Percentiles rank a stretch among this genome's conserved stretches.
Conservation (phyloP, 2,329 filamentous ascomycete genomes). For the Hymenotorrendiella dingleyae region DNA sequence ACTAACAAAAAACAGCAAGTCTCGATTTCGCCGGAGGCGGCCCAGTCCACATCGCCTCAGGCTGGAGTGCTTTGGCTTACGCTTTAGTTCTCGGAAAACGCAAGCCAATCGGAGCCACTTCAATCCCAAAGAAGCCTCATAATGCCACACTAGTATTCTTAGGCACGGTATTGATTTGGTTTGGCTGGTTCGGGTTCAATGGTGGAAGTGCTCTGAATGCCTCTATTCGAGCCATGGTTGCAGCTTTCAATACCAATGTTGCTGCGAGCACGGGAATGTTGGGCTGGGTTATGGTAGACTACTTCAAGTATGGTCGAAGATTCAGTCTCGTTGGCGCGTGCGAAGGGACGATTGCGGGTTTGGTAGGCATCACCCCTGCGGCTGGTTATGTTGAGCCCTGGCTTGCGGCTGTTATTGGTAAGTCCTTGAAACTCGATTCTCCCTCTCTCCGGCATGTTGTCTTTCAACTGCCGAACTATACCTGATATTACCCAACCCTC, state of each 20-base stretch:
- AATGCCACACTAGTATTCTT: constrained; percentile 59
- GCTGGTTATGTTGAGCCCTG: constrained; percentile 50
- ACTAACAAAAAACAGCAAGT: constrained; percentile 37
- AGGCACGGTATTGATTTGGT: constrained; percentile 61
- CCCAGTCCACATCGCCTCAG: constrained; percentile 58
- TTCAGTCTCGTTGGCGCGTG: constrained; percentile 48
- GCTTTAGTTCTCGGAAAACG: constrained; percentile 58
- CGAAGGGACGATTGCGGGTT: constrained; percentile 48
- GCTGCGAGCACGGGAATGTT: constrained; percentile 49
- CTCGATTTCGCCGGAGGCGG: constrained; percentile 36
- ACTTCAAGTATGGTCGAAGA: constrained; percentile 38
- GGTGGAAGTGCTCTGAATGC: constrained; percentile 46
- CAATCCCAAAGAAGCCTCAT: constrained; percentile 51
- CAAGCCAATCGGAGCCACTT: constrained; percentile 40
- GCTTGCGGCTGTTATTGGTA: constrained; percentile 44
- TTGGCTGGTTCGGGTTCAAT: constrained; percentile 53
- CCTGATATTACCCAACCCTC: too few species aligned
- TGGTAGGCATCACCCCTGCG: constrained; percentile 54
- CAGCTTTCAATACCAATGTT: constrained; percentile 53
- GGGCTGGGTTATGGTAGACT: constrained; percentile 48
- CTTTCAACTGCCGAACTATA: too few species aligned
- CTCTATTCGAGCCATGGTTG: constrained; percentile 46
- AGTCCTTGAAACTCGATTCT: too few species aligned
- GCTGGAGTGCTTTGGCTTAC: constrained; percentile 58
- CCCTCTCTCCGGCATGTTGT: too few species aligned